phyloP scores from a whole-genome alignment of 495 filamentous ascomycete species.

The Cryomyces minteri region DNA sequence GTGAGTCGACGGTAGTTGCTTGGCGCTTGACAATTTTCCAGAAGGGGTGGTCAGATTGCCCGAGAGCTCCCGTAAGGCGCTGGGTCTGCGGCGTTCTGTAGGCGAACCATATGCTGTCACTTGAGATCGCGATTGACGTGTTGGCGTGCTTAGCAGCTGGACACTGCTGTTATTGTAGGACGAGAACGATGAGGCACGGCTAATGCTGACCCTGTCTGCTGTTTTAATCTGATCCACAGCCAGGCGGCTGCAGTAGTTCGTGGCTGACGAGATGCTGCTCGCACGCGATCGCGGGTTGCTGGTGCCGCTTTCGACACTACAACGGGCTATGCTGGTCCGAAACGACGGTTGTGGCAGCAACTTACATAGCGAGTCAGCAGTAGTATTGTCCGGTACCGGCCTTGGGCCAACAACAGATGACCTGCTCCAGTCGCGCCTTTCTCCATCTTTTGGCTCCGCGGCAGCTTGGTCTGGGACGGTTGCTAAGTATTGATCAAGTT shows the following conservation, averaged over 20 bases:
- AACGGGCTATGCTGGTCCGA: slow-evolving; percentile 4
- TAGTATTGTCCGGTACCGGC: not conserved
- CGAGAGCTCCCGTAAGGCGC: slow-evolving; percentile 7
- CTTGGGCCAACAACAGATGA: not conserved
- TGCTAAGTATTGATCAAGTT: too few relatives aligned
- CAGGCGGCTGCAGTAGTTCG: slow-evolving; percentile 2
- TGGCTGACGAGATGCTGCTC: slow-evolving; percentile 1
- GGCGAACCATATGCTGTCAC: slow-evolving; percentile 10
- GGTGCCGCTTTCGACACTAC: not conserved
- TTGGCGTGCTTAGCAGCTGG: not conserved
- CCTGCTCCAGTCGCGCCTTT: not conserved
- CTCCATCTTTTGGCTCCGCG: slow-evolving; percentile 5
- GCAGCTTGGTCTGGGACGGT: slow-evolving; percentile 4
- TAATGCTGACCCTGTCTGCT: slow-evolving; percentile 6
- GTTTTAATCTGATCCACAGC: slow-evolving; percentile 4
- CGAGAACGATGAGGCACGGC: slow-evolving; percentile 3
- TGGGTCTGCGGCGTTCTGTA: slow-evolving; percentile 5
- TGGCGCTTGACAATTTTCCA: slow-evolving; percentile 3
- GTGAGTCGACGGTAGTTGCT: slow-evolving; percentile 3
- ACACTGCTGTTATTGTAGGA: slow-evolving; percentile 1
- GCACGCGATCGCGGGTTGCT: slow-evolving; percentile 1
- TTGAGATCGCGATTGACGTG: not conserved
- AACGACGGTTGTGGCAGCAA: too few relatives aligned
- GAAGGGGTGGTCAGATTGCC: slow-evolving; percentile 6
- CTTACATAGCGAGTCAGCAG: too few relatives aligned